Percentiles rank a stretch among this genome's conserved stretches.
Evolutionary conservation across 495 filamentous ascomycete species (phyloP).

Genomic region (Astrocystis sublimbata): DNA sequence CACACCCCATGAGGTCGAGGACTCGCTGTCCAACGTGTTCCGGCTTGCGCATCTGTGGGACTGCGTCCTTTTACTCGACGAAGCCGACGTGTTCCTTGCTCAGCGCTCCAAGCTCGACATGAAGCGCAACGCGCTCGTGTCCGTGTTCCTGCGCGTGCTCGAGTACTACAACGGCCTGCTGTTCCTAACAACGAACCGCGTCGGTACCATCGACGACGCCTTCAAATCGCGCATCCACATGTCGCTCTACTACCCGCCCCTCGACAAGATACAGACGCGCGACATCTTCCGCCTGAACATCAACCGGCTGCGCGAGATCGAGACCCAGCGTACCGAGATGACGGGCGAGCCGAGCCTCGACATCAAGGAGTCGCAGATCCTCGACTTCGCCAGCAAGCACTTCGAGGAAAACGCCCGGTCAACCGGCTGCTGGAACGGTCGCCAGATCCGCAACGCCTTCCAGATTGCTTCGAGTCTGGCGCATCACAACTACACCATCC

Average conservation of each 20-base stretch:
- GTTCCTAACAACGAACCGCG: constrained; percentile 56
- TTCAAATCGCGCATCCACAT: constrained; percentile 55
- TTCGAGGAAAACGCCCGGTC: constrained; percentile 39
- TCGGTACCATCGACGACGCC: constrained; percentile 50
- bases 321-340: constrained; percentile 23
- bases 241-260: constrained; percentile 56
- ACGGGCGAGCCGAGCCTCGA: constrained; percentile 28
- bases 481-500: constrained; percentile 57
- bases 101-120: constrained; percentile 48
- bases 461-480: constrained; percentile 69
- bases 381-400: constrained; percentile 62
- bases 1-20: constrained; percentile 37
- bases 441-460: constrained; percentile 59
- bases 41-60: constrained; percentile 56
- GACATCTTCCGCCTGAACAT: constrained; percentile 81
- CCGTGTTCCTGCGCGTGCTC: constrained; percentile 52
- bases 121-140: constrained; percentile 53
- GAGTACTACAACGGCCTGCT: constrained; percentile 56
- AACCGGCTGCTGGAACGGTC: constrained; percentile 49
- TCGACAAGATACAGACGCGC: constrained; percentile 69
- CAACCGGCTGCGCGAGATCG: constrained; percentile 45
- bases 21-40: constrained; percentile 49
- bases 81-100: constrained; percentile 55
- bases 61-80: constrained; percentile 55
- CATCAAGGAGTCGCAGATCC: constrained; percentile 44